Conservation (phyloP, 2,329 filamentous ascomycete species). For the Verticillium tricorpus region DNA sequence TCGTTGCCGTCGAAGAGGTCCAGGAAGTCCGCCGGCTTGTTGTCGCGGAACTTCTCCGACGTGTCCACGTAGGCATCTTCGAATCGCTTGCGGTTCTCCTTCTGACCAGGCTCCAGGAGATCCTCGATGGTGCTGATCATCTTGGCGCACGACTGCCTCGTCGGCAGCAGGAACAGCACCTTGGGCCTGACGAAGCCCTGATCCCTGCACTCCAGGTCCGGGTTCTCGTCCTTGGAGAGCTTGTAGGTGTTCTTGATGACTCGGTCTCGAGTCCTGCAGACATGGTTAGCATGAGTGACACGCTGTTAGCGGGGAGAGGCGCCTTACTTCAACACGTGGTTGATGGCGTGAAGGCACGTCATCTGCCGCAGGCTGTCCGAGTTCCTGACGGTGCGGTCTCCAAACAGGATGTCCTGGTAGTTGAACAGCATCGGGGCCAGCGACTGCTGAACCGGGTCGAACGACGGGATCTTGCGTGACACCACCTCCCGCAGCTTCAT, state of each 20-base stretch:
- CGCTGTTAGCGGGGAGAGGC: no score
- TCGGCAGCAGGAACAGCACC: constrained; percentile 84
- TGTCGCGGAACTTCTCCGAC: constrained; percentile 62
- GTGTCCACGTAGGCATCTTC: constrained; percentile 73
- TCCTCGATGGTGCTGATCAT: constrained; percentile 73
- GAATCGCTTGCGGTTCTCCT: constrained; percentile 93
- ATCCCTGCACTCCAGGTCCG: constrained; percentile 74
- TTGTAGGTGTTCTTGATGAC: constrained; percentile 91
- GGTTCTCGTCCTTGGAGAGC: constrained; percentile 60
- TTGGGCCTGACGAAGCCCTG: constrained; percentile 96
- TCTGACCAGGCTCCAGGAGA: constrained; percentile 78
- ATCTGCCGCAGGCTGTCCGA: constrained; percentile 65
- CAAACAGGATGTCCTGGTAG: constrained; percentile 78
- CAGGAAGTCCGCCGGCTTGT: constrained; percentile 80
- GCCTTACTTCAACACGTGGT: constrained; percentile 80
- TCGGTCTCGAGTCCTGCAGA: constrained; percentile 68
- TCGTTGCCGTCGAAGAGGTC: constrained; percentile 92
- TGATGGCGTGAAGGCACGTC: constrained; percentile 77
- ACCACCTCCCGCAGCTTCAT: constrained; percentile 58
- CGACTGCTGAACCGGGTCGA: constrained; percentile 59
- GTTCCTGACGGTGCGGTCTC: constrained; percentile 65
- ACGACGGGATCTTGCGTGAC: constrained; percentile 46
- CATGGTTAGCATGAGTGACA: constrained; percentile 9
- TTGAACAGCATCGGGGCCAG: constrained; percentile 71
- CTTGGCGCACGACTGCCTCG: constrained; percentile 77